phyloP scores from a whole-genome alignment of 495 filamentous ascomycete genomes.

The Hypomontagnella monticulosa region DNA sequence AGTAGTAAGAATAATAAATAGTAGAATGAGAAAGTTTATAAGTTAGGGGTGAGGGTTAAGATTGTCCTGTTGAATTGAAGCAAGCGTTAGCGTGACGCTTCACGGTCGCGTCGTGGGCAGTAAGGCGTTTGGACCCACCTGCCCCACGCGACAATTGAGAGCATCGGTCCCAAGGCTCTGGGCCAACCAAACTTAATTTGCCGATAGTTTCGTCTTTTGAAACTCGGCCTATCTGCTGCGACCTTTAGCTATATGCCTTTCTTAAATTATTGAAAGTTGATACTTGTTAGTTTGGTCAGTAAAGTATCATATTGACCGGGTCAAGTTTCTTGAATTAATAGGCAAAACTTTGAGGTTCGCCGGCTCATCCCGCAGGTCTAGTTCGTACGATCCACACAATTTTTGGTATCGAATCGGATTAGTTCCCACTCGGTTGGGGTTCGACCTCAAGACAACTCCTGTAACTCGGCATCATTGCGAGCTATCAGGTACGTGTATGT shows the following conservation, averaged over 20 bases:
- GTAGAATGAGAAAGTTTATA: background rate
- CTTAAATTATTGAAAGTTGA: no score
- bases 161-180: constrained; percentile 22
- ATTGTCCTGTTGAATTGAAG: background rate
- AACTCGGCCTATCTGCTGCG: background rate
- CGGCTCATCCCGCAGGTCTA: background rate
- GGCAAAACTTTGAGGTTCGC: background rate
- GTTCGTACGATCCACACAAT: constrained; percentile 6
- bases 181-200: constrained; percentile 12
- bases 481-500: no score
- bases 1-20: background rate
- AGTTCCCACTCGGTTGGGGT: background rate
- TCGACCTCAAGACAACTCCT: background rate
- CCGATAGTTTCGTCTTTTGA: background rate
- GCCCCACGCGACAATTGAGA: background rate
- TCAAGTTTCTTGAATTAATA: background rate
- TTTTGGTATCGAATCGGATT: constrained; percentile 8
- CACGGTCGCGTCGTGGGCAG: constrained; percentile 14
- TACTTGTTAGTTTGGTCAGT: no score
- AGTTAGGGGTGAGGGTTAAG: background rate
- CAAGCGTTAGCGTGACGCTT: constrained; percentile 17
- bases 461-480: constrained; percentile 10
- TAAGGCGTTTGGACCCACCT: constrained; percentile 16
- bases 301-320: background rate
- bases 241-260: no score